Conservation (phyloP, 768 basidiomycete genomes). For the Lactifluus subvellereus region DNA sequence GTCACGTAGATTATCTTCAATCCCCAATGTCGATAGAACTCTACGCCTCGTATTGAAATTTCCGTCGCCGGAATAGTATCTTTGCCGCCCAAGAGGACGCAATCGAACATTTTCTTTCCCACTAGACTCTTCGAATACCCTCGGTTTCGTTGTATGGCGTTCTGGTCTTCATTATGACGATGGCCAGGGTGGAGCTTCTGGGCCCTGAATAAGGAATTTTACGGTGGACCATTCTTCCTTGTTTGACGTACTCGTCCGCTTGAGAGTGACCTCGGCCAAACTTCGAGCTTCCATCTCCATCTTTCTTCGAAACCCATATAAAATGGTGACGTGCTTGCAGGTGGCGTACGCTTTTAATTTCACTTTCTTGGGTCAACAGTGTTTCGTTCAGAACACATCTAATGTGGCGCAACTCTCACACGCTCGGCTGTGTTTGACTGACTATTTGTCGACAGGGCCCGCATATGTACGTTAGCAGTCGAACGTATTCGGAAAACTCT, state of each 20-base stretch:
- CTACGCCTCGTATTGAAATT: neutral
- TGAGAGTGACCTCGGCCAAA: neutral
- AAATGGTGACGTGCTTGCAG: neutral
- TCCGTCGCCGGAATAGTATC: neutral
- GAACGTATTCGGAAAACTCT: neutral
- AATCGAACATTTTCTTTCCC: neutral
- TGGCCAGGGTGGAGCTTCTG: neutral
- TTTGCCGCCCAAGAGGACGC: slow-evolving; percentile 3
- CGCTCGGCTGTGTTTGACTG: neutral
- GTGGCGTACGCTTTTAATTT: slow-evolving; percentile 2
- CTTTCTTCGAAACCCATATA: neutral
- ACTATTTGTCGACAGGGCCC: neutral
- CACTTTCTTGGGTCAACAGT: neutral
- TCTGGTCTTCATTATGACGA: neutral
- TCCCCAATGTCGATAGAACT: neutral
- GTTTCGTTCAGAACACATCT: slow-evolving; percentile 2
- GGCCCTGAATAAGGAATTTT: neutral
- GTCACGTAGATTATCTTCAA: neutral
- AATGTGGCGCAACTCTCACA: slow-evolving; percentile 8
- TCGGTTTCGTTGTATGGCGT: neutral
- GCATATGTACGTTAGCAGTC: neutral
- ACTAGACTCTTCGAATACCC: neutral
- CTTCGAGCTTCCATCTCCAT: neutral
- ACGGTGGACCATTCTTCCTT: neutral
- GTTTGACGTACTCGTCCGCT: neutral